Percentiles rank a stretch among this genome's conserved stretches.
These are phyloP conservation scores for Cercospora canescens DNA, from an alignment of 2,329 filamentous ascomycete genomes.

Conservation along the genomic window DNA sequence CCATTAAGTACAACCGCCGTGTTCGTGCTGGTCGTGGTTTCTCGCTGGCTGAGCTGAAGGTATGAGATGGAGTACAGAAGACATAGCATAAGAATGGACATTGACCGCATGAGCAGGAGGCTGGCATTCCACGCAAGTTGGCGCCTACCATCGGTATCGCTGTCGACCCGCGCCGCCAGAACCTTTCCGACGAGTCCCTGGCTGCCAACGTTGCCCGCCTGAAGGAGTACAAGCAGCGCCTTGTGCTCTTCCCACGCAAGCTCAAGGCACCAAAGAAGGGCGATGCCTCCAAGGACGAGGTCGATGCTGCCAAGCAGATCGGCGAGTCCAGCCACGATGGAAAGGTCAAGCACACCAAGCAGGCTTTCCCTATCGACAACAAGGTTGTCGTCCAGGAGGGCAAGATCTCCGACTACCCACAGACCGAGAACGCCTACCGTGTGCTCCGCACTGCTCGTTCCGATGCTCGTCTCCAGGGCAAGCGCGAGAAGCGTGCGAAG, in stretches of 20 bases:
- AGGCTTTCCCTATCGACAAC: conserved; percentile 72
- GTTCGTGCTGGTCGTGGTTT: conserved; percentile 96
- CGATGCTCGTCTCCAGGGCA: conserved; percentile 78
- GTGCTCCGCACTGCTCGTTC: conserved; percentile 81
- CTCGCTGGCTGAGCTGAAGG: conserved; percentile 97
- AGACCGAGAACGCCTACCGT: conserved; percentile 83
- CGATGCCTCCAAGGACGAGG: conserved; percentile 80
- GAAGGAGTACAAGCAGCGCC: conserved; percentile 92
- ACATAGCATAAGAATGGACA: conserved; percentile 17
- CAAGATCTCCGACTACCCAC: conserved; percentile 67
- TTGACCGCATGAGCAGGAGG: conserved; percentile 62
- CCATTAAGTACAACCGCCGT: conserved; percentile 97
- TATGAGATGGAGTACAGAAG: conserved; percentile 45
- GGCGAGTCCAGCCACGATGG: conserved; percentile 49
- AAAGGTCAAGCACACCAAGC: conserved; percentile 41
- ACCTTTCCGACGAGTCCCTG: conserved; percentile 94
- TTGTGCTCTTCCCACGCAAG: conserved; percentile 98
- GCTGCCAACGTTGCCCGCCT: conserved; percentile 94
- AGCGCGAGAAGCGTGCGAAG: conserved; percentile 89
- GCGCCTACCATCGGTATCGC: conserved; percentile 95
- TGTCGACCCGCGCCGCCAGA: conserved; percentile 94
- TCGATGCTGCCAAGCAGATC: conserved; percentile 65
- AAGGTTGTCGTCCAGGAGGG: conserved; percentile 74
- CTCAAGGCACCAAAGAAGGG: conserved; percentile 91
- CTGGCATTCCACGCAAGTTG: conserved; percentile 90